Conservation (phyloP, 768 basidiomycete species). For the Podaxis sp. region DNA sequence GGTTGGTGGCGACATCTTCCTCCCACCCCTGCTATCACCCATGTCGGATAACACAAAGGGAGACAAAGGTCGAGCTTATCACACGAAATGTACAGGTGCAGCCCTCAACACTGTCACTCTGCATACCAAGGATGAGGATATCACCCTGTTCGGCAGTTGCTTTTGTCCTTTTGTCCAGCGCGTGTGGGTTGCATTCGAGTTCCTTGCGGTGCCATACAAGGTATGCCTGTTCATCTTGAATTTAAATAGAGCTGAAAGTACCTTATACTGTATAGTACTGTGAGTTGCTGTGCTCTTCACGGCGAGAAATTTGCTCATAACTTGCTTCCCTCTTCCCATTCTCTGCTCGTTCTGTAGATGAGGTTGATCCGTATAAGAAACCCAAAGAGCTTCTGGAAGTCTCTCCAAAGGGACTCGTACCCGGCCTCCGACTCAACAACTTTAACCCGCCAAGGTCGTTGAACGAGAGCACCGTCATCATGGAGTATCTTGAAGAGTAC, state of each 20-base stretch:
- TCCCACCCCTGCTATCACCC: not conserved
- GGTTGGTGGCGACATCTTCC: too few species aligned
- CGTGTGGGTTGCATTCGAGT: conserved; percentile 73
- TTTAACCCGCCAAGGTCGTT: conserved; percentile 55
- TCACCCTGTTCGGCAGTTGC: conserved; percentile 67
- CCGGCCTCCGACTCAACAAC: conserved; percentile 53
- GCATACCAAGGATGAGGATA: conserved; percentile 43
- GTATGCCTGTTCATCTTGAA: conserved; percentile 28
- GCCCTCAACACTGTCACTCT: conserved; percentile 54
- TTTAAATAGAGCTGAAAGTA: not conserved
- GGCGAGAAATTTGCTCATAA: not conserved
- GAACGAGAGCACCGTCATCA: conserved; percentile 77
- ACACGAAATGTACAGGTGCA: conserved; percentile 35
- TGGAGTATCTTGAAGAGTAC: conserved; percentile 78
- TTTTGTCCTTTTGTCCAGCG: conserved; percentile 85
- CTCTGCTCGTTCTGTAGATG: conserved; percentile 37
- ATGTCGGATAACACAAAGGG: conserved; percentile 8
- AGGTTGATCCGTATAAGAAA: conserved; percentile 82
- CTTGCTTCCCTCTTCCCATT: not conserved
- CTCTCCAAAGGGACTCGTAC: conserved; percentile 81
- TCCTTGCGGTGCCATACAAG: conserved; percentile 66
- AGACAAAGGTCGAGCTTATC: conserved; percentile 30
- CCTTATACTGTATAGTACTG: conserved; percentile 16
- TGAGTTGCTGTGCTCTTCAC: conserved; percentile 3
- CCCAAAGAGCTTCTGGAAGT: conserved; percentile 74